phyloP scores from a whole-genome alignment of 768 basidiomycete species.

The Obba rivulosa region DNA sequence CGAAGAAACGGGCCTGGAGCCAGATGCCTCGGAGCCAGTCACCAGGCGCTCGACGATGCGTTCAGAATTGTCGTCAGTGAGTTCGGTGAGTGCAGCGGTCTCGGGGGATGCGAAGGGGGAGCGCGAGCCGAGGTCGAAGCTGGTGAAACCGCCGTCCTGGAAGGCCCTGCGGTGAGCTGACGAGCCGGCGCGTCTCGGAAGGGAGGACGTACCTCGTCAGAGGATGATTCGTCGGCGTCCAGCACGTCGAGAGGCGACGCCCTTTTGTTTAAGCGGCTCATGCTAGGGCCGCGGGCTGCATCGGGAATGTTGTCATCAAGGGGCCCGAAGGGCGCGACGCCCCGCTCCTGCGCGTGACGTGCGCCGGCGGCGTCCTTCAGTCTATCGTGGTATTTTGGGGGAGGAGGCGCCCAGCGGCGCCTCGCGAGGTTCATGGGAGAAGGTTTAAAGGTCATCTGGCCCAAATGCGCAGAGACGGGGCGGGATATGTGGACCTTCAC shows the following conservation, averaged over 20 bases:
- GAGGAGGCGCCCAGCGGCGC: conserved; percentile 21
- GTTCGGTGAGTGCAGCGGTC: conserved; percentile 5
- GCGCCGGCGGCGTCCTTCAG: too few species aligned
- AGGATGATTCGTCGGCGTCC: conserved; percentile 11
- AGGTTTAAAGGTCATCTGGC: conserved; percentile 17
- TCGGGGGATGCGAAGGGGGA: conserved; percentile 10
- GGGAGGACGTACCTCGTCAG: conserved; percentile 7
- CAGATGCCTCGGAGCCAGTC: conserved; percentile 10
- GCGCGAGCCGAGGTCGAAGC: conserved; percentile 10
- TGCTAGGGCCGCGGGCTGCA: too few species aligned
- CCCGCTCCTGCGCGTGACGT: too few species aligned
- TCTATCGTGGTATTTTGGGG: neutral
- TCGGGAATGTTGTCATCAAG: too few species aligned
- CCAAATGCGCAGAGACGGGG: conserved; percentile 1
- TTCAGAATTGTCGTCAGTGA: conserved; percentile 15
- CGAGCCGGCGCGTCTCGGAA: too few species aligned
- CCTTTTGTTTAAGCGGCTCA: too few species aligned
- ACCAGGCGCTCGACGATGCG: conserved; percentile 20
- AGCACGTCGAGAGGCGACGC: conserved; percentile 1
- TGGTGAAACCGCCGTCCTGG: conserved; percentile 11
- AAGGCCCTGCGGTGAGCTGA: conserved; percentile 1
- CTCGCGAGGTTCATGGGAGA: conserved; percentile 23
- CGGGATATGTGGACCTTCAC: conserved; percentile 4
- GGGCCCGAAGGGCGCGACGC: too few species aligned
- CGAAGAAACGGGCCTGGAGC: conserved; percentile 6